Evolutionary conservation across 78 protist species (phyloP).

Genomic region (Trichosphaerium sp.): DNA sequence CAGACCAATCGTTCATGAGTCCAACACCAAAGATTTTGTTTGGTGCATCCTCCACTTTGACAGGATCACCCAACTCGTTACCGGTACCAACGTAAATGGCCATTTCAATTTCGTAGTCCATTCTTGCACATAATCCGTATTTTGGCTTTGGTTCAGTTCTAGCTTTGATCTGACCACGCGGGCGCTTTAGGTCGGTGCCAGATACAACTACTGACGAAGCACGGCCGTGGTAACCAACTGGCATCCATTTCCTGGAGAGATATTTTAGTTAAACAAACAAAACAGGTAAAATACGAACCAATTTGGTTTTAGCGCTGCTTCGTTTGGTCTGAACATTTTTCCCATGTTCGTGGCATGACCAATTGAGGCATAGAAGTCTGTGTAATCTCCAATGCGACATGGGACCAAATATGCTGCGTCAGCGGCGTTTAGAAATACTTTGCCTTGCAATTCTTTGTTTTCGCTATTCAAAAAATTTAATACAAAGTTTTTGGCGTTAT

Average conservation of each 20-base stretch:
- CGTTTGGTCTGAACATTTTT: constrained; percentile 62
- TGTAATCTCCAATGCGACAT: constrained; percentile 79
- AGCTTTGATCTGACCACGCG: constrained; percentile 70
- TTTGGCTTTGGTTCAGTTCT: constrained; percentile 38
- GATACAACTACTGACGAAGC: constrained; percentile 72
- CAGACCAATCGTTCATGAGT: constrained; percentile 88
- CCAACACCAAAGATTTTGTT: constrained; percentile 82
- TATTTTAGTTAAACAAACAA: not conserved
- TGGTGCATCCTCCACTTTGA: constrained; percentile 56
- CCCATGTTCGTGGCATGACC: constrained; percentile 92
- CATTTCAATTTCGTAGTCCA: constrained; percentile 88
- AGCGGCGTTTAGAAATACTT: constrained; percentile 8
- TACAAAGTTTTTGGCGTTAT: constrained; percentile 37
- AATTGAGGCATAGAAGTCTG: constrained; percentile 83
- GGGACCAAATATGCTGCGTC: constrained; percentile 16
- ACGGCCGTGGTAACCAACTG: constrained; percentile 93
- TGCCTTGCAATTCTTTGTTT: constrained; percentile 14
- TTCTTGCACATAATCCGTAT: constrained; percentile 18
- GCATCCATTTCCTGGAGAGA: constrained; percentile 43
- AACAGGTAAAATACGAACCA: not conserved
- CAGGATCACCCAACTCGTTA: constrained; percentile 65
- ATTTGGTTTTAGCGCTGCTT: not conserved
- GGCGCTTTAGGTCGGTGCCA: constrained; percentile 70
- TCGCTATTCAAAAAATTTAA: constrained; percentile 40
- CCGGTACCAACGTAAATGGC: constrained; percentile 75